These are phyloP conservation scores for Actinomortierella wolfii DNA, from an alignment of 371 early-diverging fungal genomes.

Conservation along the genomic window DNA sequence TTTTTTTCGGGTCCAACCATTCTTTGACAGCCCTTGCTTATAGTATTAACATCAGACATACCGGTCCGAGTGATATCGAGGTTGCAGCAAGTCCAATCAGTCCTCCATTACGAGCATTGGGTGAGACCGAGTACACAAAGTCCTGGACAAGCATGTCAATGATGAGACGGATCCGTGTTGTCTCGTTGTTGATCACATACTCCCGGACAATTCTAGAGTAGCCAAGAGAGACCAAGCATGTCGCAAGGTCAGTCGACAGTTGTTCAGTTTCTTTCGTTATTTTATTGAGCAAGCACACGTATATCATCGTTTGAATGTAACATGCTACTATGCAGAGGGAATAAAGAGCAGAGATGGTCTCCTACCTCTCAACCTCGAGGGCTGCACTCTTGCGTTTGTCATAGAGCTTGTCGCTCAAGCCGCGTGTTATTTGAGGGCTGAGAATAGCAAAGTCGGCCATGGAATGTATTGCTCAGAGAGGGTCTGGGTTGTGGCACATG, in stretches of 20 bases:
- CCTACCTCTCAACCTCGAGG: conserved; percentile 83
- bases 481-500: background rate
- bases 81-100: conserved; percentile 89
- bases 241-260: background rate
- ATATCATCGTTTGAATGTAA: conserved; percentile 4
- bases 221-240: conserved; percentile 4
- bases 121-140: conserved; percentile 78
- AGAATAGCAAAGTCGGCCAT: conserved; percentile 49
- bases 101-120: conserved; percentile 90
- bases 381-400: conserved; percentile 91
- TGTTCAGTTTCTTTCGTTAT: background rate
- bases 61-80: conserved; percentile 83
- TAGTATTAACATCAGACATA: conserved; percentile 38
- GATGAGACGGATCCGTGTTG: conserved; percentile 61
- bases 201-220: conserved; percentile 77
- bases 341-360: conserved; percentile 1
- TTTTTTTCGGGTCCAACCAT: too few relatives aligned
- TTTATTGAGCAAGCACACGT: background rate
- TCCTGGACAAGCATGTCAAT: conserved; percentile 77
- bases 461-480: conserved; percentile 5
- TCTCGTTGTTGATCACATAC: conserved; percentile 52
- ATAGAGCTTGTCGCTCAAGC: conserved; percentile 85
- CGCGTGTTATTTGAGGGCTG: conserved; percentile 52
- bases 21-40: too few relatives aligned
- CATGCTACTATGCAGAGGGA: background rate